phyloP scores from a whole-genome alignment of 2,329 filamentous ascomycete species.

The Aulographum hederae region DNA sequence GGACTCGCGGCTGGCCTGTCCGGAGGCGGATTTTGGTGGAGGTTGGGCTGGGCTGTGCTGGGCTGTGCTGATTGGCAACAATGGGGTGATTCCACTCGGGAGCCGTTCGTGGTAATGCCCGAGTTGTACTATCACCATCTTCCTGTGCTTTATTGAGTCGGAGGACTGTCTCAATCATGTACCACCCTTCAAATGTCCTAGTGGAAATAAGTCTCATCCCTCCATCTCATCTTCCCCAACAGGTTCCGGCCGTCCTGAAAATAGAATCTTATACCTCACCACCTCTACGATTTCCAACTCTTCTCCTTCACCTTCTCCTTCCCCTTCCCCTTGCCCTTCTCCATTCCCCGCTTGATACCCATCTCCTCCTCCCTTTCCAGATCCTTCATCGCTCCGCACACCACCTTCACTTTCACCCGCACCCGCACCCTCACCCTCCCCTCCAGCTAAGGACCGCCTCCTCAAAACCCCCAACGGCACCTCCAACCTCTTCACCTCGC shows the following conservation, averaged over 20 bases:
- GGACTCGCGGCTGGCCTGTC: too few species aligned
- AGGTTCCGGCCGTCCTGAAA: conserved; percentile 70
- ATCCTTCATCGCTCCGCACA: too few species aligned
- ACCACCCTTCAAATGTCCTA: too few species aligned
- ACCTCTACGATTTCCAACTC: conserved; percentile 71
- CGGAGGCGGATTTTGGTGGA: too few species aligned
- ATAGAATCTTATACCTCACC: conserved; percentile 71
- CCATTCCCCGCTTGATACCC: conserved; percentile 17
- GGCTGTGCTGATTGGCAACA: too few species aligned
- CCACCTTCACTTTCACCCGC: conserved; percentile 8
- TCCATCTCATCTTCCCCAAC: conserved; percentile 43
- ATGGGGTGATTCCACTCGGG: too few species aligned
- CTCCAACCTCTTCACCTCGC: conserved; percentile 74
- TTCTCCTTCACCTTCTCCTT: conserved; percentile 6
- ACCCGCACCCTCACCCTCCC: conserved; percentile 4
- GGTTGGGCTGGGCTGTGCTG: too few species aligned
- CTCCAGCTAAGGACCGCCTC: conserved; percentile 22
- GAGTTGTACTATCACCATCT: too few species aligned
- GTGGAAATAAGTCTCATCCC: too few species aligned
- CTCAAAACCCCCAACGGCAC: conserved; percentile 65
- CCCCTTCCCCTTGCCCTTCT: conserved; percentile 10
- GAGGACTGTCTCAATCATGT: too few species aligned
- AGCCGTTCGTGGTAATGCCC: too few species aligned
- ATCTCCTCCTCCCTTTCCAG: conserved; percentile 13
- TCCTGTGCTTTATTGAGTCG: too few species aligned